Evolutionary conservation across 1,139 yeast species (phyloP).

Genomic region (Hansenula anomala): DNA sequence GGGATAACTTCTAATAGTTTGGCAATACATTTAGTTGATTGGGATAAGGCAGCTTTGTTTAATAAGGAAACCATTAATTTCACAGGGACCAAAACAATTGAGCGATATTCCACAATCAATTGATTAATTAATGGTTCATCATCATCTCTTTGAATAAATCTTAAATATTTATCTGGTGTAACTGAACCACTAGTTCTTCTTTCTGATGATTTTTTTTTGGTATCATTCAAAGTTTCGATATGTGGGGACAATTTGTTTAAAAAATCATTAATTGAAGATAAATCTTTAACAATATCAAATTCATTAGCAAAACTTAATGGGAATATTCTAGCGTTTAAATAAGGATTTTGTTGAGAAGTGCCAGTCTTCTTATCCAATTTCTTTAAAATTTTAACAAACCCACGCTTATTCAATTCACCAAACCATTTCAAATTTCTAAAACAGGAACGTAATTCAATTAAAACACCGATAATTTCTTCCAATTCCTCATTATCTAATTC

Average conservation of each 20-base stretch:
- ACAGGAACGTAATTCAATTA: conserved; percentile 73
- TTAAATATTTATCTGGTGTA: conserved; percentile 27
- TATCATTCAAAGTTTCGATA: conserved; percentile 10
- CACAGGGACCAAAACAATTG: conserved; percentile 28
- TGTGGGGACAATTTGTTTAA: conserved; percentile 44
- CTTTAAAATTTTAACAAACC: conserved; percentile 83
- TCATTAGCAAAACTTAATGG: conserved; percentile 78
- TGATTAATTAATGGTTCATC: conserved; percentile 35
- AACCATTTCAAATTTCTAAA: conserved; percentile 87
- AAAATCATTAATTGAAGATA: conserved; percentile 51
- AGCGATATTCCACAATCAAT: conserved; percentile 34
- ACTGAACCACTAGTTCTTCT: conserved; percentile 8
- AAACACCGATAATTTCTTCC: conserved; percentile 71
- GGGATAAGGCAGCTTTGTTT: conserved; percentile 55
- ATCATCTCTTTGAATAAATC: conserved; percentile 41
- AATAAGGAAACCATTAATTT: conserved; percentile 40
- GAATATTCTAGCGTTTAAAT: conserved; percentile 63
- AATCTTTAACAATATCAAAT: conserved; percentile 46
- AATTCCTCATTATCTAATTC: conserved; percentile 56
- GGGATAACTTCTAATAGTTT: conserved; percentile 43
- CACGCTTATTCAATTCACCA: conserved; percentile 89
- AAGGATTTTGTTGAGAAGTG: conserved; percentile 59
- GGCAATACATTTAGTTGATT: conserved; percentile 54
- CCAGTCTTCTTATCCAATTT: conserved; percentile 86
- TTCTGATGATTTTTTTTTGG: neutral